These are phyloP conservation scores for Nitzschia sp. DNA, from an alignment of 108 stramenopile species.

Conservation along the genomic window DNA sequence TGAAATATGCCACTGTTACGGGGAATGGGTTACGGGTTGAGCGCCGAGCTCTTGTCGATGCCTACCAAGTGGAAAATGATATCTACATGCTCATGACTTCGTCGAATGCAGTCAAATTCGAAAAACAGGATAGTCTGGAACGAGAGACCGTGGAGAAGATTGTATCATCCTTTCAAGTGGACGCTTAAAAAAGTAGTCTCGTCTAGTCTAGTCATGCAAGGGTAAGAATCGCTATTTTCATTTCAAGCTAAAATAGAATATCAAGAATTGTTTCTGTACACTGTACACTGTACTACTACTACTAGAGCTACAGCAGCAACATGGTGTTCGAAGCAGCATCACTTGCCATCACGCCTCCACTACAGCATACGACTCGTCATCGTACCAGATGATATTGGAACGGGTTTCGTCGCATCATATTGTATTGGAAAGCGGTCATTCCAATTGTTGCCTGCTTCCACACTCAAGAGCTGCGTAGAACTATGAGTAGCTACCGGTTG, in stretches of 20 bases:
- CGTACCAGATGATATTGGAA: no score
- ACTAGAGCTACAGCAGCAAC: no score
- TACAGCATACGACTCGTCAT: not conserved
- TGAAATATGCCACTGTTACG: constrained; percentile 75
- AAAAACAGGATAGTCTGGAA: constrained; percentile 60
- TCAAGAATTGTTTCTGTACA: not conserved
- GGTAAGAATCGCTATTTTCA: not conserved
- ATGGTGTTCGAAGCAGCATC: not conserved
- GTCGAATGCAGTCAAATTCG: constrained; percentile 72
- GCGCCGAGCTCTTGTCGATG: constrained; percentile 68
- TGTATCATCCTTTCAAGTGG: constrained; percentile 55
- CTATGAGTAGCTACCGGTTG: no score
- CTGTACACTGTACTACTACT: not conserved
- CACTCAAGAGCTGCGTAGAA: no score
- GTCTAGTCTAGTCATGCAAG: not conserved
- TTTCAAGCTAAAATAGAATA: no score
- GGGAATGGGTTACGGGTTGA: constrained; percentile 71
- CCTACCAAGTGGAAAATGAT: constrained; percentile 54
- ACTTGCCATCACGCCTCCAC: not conserved
- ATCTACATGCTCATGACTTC: constrained; percentile 77
- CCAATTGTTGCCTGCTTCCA: not conserved
- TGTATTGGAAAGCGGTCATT: not conserved
- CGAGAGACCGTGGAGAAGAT: constrained; percentile 79
- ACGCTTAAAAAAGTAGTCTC: constrained; percentile 12
- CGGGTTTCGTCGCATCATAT: no score